These are phyloP conservation scores for Aureobasidium melanogenum DNA, from an alignment of 2,329 filamentous ascomycete species.

Conservation along the genomic window DNA sequence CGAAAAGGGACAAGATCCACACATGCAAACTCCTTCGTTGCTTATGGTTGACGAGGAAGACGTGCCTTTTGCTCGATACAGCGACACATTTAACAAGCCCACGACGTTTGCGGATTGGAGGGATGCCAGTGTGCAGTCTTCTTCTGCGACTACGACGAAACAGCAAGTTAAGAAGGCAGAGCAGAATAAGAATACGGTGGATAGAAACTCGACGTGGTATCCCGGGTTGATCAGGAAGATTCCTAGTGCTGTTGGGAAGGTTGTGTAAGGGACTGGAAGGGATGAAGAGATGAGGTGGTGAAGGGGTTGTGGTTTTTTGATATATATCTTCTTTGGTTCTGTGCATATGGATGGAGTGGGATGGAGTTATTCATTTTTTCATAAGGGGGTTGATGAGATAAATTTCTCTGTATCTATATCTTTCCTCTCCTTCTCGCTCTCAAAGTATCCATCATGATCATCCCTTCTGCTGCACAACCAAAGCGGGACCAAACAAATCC, in stretches of 20 bases:
- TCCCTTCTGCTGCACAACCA: background rate
- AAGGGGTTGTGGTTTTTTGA: background rate
- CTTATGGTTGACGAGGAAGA: constrained; percentile 3
- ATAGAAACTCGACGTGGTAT: background rate
- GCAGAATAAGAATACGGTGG: too few species aligned
- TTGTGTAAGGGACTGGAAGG: background rate
- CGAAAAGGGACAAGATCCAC: background rate
- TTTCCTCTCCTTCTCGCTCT: background rate
- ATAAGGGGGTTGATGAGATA: background rate
- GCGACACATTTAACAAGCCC: background rate
- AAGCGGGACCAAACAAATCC: constrained; percentile 35
- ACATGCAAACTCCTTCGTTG: constrained; percentile 11
- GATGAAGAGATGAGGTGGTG: background rate
- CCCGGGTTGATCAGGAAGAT: constrained; percentile 3
- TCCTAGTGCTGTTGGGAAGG: background rate
- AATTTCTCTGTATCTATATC: background rate
- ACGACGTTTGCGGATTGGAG: background rate
- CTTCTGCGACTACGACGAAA: background rate
- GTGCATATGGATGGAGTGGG: background rate
- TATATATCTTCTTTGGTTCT: background rate
- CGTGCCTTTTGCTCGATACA: background rate
- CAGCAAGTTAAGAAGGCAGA: background rate
- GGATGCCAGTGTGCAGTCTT: background rate
- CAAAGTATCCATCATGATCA: background rate
- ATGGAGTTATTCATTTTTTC: background rate